phyloP scores from a whole-genome alignment of 192 early-diverging fungal genomes.

The Coemansia erecta region DNA sequence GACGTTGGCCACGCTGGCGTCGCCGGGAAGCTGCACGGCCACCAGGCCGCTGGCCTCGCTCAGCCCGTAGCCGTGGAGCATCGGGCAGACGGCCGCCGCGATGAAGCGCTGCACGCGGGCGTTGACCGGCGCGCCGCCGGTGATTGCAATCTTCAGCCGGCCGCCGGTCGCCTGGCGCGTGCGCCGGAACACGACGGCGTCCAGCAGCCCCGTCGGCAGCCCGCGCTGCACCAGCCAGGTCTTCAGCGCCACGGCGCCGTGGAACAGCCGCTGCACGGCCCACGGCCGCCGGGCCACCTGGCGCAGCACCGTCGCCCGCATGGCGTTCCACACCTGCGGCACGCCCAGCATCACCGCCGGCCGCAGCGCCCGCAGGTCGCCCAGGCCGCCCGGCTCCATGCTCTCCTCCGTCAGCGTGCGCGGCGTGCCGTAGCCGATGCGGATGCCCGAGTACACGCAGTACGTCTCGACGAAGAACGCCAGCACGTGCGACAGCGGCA shows the following conservation, averaged over 20 bases:
- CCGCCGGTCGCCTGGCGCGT: constrained; percentile 84
- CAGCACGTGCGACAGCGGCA: constrained; percentile 88
- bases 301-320: constrained; percentile 77
- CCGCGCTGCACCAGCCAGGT: constrained; percentile 54
- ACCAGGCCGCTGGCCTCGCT: constrained; percentile 78
- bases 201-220: constrained; percentile 68
- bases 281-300: constrained; percentile 57
- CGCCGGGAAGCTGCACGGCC: constrained; percentile 63
- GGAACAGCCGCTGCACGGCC: constrained; percentile 68
- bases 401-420: constrained; percentile 75
- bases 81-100: constrained; percentile 69
- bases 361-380: constrained; percentile 71
- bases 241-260: constrained; percentile 73
- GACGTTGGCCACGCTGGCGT: constrained; percentile 60
- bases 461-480: constrained; percentile 82
- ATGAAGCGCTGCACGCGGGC: constrained; percentile 83
- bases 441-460: constrained; percentile 65
- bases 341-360: constrained; percentile 82
- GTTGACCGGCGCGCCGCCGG: constrained; percentile 88
- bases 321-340: constrained; percentile 83
- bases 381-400: constrained; percentile 59
- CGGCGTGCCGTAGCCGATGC: constrained; percentile 65
- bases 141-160: constrained; percentile 72
- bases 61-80: constrained; percentile 87
- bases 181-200: constrained; percentile 77